Evolutionary conservation across 2,329 filamentous ascomycete genomes (phyloP), one percentile per base, ranked within the genome.

Genomic region (Diaporthe velutina): DNA sequence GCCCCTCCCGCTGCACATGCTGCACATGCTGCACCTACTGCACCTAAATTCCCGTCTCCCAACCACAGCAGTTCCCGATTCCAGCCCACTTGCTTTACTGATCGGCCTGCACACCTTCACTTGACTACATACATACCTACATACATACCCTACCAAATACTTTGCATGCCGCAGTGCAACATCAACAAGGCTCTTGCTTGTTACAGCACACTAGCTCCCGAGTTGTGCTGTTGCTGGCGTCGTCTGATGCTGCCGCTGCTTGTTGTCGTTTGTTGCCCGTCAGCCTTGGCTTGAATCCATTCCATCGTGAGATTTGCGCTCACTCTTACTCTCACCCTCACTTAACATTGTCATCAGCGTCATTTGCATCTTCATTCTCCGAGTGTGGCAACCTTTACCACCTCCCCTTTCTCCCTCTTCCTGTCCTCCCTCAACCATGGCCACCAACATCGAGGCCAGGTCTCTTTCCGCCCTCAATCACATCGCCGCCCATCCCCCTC

Each of bases 401-500:
- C 19, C 55, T 30, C 10, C 9, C 55, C 25, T 30, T 6, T 13
- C 22, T 38, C 19, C 9, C 12, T 13, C 12, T 38, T 8, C 9
- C 12, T 19, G 5, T 1, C 40, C 30, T 2, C 12, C 13, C n/a
- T 28, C 30, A 57, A 55, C 70, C 57, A 72, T 72, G 77, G 73
- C 83, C 71, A 78, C 83, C 71, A 78, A 83, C 71, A 88, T 97
- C 79, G 94, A 98, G 87, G 97, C 96, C 78, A 92, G 90, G 79
- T 98, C 96, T 60, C 87, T 98, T 58, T 93, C 94, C 71, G 89
- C 91, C 71, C 89, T 99, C 77, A 97, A 95, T 77, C 86, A 90
- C 55, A 90, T 98, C 77, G 96, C 97, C 77, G 90, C 93, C 70
- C 95, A 98, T 80, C 97, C 96, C 55, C 96, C 97, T 61, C 90